These are phyloP conservation scores for Myrica gale DNA, from an alignment of 306 rosid species.

Conservation along the genomic window DNA sequence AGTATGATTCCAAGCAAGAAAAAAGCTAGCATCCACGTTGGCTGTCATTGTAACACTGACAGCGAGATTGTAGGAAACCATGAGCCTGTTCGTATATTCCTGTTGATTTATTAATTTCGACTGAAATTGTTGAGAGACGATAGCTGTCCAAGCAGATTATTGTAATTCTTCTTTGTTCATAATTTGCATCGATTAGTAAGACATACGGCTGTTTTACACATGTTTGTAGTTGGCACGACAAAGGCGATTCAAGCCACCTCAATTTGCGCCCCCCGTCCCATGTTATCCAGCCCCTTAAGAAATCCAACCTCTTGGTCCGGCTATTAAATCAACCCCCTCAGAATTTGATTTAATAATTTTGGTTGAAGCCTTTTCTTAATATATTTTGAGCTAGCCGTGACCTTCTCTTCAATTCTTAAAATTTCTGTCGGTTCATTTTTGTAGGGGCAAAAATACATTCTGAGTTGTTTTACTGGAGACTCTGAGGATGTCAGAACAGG, in stretches of 20 bases:
- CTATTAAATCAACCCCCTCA: background rate
- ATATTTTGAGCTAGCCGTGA: no score
- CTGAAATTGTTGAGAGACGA: background rate
- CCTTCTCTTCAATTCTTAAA: no score
- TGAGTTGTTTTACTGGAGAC: no score
- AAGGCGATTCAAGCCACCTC: background rate
- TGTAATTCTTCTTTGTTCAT: background rate
- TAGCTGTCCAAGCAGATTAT: background rate
- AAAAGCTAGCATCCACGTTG: conserved; percentile 28
- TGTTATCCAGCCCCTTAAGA: background rate
- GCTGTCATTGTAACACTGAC: conserved; percentile 50
- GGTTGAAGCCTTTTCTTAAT: background rate
- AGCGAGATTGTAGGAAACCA: conserved; percentile 34
- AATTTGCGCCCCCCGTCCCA: background rate
- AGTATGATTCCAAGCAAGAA: background rate
- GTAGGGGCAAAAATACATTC: no score
- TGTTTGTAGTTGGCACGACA: background rate
- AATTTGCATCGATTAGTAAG: background rate
- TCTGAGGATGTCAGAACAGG: no score
- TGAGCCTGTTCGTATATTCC: background rate
- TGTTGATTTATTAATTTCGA: no score
- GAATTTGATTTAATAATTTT: background rate
- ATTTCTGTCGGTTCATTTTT: no score
- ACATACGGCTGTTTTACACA: background rate
- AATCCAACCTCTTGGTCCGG: background rate